Conservation (phyloP, 768 basidiomycete species). For the Lyophyllum semitale region DNA sequence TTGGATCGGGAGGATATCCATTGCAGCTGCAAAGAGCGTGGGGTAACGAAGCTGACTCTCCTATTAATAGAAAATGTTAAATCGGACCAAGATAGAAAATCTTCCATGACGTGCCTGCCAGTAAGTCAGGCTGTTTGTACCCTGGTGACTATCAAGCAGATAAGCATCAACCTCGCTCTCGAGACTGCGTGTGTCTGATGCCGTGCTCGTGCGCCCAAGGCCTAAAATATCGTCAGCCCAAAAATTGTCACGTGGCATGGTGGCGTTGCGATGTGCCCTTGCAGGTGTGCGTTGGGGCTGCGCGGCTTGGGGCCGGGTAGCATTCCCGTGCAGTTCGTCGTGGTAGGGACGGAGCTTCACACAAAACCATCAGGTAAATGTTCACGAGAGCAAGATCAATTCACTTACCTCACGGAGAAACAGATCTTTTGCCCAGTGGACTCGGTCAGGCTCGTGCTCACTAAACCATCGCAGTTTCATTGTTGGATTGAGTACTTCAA, state of each 20-base stretch:
- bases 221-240: conserved; percentile 13
- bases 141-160: conserved; percentile 8
- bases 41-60: conserved; percentile 25
- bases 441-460: too few species aligned
- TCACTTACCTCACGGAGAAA: too few species aligned
- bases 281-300: not conserved
- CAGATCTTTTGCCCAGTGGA: too few species aligned
- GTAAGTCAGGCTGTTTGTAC: conserved; percentile 10
- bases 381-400: too few species aligned
- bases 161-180: conserved; percentile 21
- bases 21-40: conserved; percentile 25
- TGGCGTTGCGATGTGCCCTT: not conserved
- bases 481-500: too few species aligned
- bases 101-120: conserved; percentile 30
- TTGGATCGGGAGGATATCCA: conserved; percentile 32
- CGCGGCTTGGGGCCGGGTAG: not conserved
- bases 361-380: too few species aligned
- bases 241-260: not conserved
- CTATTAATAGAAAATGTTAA: conserved; percentile 8
- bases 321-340: not conserved
- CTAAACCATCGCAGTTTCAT: too few species aligned
- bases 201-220: not conserved
- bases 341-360: conserved; percentile 4
- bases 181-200: conserved; percentile 2
- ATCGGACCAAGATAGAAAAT: too few species aligned